phyloP scores from a whole-genome alignment of 202 grass and related monocot genomes.

The Carex arenaria region DNA sequence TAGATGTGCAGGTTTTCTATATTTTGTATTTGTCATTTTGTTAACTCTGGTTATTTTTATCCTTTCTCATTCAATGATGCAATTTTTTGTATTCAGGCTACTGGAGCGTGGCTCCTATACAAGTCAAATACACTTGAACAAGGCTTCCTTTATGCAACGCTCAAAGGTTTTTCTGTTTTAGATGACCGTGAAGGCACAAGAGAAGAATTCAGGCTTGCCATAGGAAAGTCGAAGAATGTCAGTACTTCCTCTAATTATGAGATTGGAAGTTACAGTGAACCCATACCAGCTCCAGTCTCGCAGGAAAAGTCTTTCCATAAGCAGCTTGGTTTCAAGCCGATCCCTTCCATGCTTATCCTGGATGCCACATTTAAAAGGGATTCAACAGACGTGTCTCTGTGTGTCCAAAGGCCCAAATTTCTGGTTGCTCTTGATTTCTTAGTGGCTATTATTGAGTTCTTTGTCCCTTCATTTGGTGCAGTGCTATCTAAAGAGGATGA shows the following conservation, averaged over 20 bases:
- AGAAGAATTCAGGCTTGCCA: constrained; percentile 93
- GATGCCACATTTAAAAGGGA: constrained; percentile 71
- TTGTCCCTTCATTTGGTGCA: constrained; percentile 79
- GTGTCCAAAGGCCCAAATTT: constrained; percentile 88
- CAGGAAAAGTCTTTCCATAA: constrained; percentile 50
- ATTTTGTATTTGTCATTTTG: not conserved
- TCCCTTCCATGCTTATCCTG: constrained; percentile 88
- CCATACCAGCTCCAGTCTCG: constrained; percentile 37
- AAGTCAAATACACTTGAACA: constrained; percentile 79
- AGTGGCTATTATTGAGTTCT: constrained; percentile 78
- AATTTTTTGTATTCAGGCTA: constrained; percentile 50
- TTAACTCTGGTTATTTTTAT: not conserved
- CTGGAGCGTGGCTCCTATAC: constrained; percentile 87
- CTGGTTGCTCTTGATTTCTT: constrained; percentile 96
- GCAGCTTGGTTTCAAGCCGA: constrained; percentile 57
- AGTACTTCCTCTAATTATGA: constrained; percentile 42
- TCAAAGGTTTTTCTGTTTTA: constrained; percentile 95
- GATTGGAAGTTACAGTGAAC: constrained; percentile 37
- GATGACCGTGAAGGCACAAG: constrained; percentile 98
- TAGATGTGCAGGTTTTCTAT: not conserved
- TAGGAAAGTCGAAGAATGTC: constrained; percentile 74
- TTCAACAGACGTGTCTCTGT: constrained; percentile 52
- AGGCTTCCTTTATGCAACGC: constrained; percentile 82
- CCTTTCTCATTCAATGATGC: not conserved
- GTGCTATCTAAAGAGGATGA: constrained; percentile 75